Base-by-base conservation (phyloP, 805 yeast species). In the Ogataea ramenticola region DNA sequence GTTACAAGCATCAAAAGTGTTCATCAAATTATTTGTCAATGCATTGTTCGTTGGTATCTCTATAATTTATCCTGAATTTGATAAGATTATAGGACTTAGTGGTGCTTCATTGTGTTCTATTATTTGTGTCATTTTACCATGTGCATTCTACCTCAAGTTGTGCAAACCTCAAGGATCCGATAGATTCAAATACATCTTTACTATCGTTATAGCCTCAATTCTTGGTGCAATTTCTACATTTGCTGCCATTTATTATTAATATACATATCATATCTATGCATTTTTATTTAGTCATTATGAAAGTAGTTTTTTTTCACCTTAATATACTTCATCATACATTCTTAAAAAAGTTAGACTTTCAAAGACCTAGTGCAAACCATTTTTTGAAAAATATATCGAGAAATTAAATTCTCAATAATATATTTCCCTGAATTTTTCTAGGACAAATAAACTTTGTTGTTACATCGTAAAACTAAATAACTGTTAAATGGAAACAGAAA, bases 21-120 rank as follows among this genome's bases (percentile, higher is more conserved):
- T 48, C 16, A 68, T 75, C 42, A 71, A 74, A 40, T 44, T 79
- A 21, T 49, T 65, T 2, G 89, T 86, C 31, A 85, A 86, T 56
- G 68, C 75, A 1, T 46, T 74, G 43, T 80, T 88, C 54, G 86
- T 86, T 20, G 42, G 69, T 15, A 67, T 86, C 42, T 82, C 96
- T 0, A 77, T 87, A 36, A 45, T 79, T 15, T 80, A 86, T 60
- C 96, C 96, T 2, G 87, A 82, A 45, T 89, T 89, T 58, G 96
- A 88, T 61, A 78, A 79, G 52, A 75, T 89, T 46, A 82, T 89
- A 50, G 93, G 96, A 7, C 77, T 89, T 39, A 66, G 86, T 55
- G 96, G 96, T 26, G 82, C 95, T 11, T 84, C 90, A 1, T 68
- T 89, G 43, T 86, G 96, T 55, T 84, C 87, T 55, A 65, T 81